Evolutionary conservation across 2,329 filamentous ascomycete species (phyloP).

Genomic region (Cladosporium sphaerospermum): DNA sequence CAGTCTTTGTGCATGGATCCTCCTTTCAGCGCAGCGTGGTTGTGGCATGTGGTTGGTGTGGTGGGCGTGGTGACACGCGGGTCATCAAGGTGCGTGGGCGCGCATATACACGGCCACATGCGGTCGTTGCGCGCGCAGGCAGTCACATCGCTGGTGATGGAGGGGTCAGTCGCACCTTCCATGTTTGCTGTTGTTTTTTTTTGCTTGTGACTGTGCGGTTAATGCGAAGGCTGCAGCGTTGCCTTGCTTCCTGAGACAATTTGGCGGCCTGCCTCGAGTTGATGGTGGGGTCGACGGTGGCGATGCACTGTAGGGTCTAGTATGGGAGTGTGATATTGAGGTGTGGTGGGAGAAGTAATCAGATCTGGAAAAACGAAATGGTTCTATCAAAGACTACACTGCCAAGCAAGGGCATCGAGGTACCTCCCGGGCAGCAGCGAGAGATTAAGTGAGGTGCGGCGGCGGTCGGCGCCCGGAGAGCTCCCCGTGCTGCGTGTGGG

Average conservation of each 20-base stretch:
- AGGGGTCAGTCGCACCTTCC: constrained; percentile 9
- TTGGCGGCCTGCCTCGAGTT: no score
- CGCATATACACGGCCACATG: background rate
- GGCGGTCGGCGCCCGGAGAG: no score
- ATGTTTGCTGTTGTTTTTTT: constrained; percentile 1
- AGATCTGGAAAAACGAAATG: no score
- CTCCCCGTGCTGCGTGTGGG: no score
- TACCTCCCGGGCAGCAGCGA: no score
- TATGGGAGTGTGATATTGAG: no score
- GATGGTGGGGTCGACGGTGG: no score
- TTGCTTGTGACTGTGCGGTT: background rate
- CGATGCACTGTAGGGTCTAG: no score
- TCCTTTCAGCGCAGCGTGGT: background rate
- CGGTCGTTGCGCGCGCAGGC: background rate
- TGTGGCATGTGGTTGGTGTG: background rate
- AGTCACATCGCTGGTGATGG: background rate
- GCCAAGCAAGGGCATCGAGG: no score
- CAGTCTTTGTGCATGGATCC: background rate
- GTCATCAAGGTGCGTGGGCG: constrained; percentile 7
- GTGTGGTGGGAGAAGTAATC: no score
- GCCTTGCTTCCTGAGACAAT: background rate
- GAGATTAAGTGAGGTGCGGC: no score
- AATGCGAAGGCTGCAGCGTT: background rate
- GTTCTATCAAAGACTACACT: no score
- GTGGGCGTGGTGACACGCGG: background rate